phyloP scores from a whole-genome alignment of 139 green algal genomes.

The Coelastrella sp. region DNA sequence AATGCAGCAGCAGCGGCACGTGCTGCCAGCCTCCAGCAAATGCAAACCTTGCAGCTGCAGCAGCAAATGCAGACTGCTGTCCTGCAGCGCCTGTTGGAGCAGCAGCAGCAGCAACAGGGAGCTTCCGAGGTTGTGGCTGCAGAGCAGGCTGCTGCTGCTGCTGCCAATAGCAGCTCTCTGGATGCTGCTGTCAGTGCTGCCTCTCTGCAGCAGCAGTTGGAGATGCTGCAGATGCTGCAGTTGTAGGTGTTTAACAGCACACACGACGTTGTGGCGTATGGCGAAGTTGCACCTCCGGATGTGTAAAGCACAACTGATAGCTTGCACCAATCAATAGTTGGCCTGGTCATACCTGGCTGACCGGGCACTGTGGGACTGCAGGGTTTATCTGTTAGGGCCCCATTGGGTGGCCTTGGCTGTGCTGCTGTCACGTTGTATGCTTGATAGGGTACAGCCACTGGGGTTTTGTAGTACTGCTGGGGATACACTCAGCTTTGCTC shows the following conservation, averaged over 20 bases:
- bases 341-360: no score
- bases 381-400: no score
- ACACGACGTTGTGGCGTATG: background rate
- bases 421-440: no score
- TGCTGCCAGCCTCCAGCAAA: background rate
- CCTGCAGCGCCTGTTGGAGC: background rate
- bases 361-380: no score
- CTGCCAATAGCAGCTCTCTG: background rate
- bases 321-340: no score
- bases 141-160: background rate
- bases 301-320: no score
- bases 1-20: conserved; percentile 1
- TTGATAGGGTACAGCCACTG: no score
- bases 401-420: no score
- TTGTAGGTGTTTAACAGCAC: background rate
- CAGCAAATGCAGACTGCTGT: conserved; percentile 1
- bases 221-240: conserved; percentile 41
- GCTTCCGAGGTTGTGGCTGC: background rate
- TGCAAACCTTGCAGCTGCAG: background rate
- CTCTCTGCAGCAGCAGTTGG: conserved; percentile 33
- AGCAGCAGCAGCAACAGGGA: background rate
- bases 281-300: no score
- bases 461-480: no score
- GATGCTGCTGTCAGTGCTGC: conserved; percentile 21
- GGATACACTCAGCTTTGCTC: no score